These are phyloP conservation scores for Aspergillus sergii DNA, from an alignment of 2,329 filamentous ascomycete species.

Conservation along the genomic window DNA sequence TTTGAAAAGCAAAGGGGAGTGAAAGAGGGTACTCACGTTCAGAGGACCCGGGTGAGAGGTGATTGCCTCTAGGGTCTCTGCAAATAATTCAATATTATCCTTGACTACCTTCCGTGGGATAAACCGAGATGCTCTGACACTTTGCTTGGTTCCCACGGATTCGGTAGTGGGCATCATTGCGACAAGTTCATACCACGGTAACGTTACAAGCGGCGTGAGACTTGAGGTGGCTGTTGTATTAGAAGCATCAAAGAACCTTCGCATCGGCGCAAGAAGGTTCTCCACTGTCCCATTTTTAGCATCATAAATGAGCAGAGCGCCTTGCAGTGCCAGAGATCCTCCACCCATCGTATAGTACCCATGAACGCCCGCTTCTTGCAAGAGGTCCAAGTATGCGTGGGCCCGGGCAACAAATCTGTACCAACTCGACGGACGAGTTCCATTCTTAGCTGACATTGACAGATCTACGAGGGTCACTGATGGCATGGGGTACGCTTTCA, in stretches of 20 bases:
- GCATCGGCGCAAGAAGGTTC: not conserved
- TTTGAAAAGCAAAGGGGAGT: too few relatives aligned
- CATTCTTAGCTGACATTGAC: slow-evolving; percentile 6
- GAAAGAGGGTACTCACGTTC: too few relatives aligned
- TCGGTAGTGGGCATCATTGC: not conserved
- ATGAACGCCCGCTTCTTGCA: slow-evolving; percentile 7
- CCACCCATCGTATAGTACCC: slow-evolving; percentile 10
- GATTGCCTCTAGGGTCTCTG: slow-evolving; percentile 3
- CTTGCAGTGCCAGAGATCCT: not conserved
- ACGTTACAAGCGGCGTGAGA: not conserved
- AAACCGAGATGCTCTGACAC: slow-evolving; percentile 3
- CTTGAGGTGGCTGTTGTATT: not conserved
- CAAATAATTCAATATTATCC: not conserved
- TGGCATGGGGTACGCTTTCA: slow-evolving; percentile 28
- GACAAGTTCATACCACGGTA: slow-evolving; percentile 10
- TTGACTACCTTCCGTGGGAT: slow-evolving; percentile 1
- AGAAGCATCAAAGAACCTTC: not conserved
- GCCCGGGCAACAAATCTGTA: not conserved
- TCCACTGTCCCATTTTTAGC: not conserved
- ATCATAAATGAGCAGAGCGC: slow-evolving; percentile 8
- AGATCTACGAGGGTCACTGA: not conserved
- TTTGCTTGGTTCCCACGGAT: not conserved
- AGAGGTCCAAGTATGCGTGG: slow-evolving; percentile 1
- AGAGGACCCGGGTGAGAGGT: not conserved
- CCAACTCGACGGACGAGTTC: slow-evolving; percentile 1